Conservation (phyloP, 208 protist species). For the Wallacemonas rigidus region DNA sequence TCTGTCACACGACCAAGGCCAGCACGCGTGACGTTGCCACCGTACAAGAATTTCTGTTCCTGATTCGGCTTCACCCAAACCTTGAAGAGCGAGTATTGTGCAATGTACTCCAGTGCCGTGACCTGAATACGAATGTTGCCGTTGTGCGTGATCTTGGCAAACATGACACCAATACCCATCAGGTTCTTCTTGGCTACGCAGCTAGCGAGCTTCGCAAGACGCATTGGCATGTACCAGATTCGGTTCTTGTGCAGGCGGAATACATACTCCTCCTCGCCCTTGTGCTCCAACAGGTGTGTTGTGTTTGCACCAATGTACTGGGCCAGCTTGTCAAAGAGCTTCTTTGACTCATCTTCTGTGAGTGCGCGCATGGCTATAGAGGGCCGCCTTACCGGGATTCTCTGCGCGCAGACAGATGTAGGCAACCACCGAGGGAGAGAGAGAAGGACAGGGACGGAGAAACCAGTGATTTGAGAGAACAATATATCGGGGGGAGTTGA, state of each 20-base stretch:
- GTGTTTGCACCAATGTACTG: constrained; percentile 93
- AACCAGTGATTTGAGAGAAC: not conserved
- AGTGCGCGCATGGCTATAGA: constrained; percentile 66
- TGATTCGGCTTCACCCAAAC: constrained; percentile 99
- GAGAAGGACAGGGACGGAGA: constrained; percentile 16
- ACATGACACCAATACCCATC: constrained; percentile 89
- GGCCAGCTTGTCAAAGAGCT: constrained; percentile 91
- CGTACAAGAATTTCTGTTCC: constrained; percentile 99
- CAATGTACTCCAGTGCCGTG: constrained; percentile 91
- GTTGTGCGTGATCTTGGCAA: constrained; percentile 91
- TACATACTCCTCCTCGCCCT: constrained; percentile 84
- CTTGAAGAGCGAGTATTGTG: constrained; percentile 96
- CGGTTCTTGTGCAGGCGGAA: constrained; percentile 92
- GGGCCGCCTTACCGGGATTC: not conserved
- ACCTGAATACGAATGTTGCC: constrained; percentile 90
- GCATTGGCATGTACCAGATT: constrained; percentile 91
- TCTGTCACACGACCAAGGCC: constrained; percentile 98
- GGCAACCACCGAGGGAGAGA: constrained; percentile 12
- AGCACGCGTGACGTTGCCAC: constrained; percentile 97
- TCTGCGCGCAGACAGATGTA: not conserved
- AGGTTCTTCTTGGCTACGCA: constrained; percentile 89
- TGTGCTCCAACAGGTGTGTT: constrained; percentile 74
- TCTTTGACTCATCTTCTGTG: constrained; percentile 87
- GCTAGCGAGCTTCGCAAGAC: constrained; percentile 83
- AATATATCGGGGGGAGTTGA: not conserved